Base-by-base conservation (phyloP, 768 basidiomycete species). In the Naematelia encephala region DNA sequence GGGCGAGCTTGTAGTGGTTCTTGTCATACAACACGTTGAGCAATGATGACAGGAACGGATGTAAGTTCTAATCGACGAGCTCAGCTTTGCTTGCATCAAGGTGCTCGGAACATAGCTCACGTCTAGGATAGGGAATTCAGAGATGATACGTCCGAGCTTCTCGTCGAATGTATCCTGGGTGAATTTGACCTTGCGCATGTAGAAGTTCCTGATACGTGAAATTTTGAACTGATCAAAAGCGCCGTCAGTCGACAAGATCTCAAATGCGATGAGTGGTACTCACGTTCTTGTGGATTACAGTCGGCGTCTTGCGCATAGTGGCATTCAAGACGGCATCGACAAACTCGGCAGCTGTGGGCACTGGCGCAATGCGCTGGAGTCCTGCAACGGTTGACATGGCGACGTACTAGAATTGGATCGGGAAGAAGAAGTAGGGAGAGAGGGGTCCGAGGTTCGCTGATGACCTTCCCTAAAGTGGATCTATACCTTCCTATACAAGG, bases 121-220 rank as follows among this genome's bases (percentile, higher is more conserved):
- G 77, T 98, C 94, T 53, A 99, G 87, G 80, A 98, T 86, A 21
- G 96, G 96, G 81, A 99, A 99, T 78, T 99, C 96, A 45, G 86
- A 84, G 73, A 99, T 81, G 75, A 99, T 99, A 29, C 86, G 87
- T 56, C 86, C 86, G 27, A 99, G 84, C 76, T 97, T 93, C 79
- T 97, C 93, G 60, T 96, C 92, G 66, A 98, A 97, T 14, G 89
- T 82, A 73, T 97, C 92, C 78, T 97, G 92, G 2, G 93, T 93
- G 78, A 96, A 98, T 79, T 94, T 98, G 80, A 99, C 94, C 79
- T 99, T 99, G 77, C 94, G 86, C 94, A 98, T 97, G 79, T 99
- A 96, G 71, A 77, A 78, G 71, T 91, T 91, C 62, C 94, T 85
- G 80, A 98, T 98, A 67, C 94, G 88, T 66, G 91, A 92, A 78